Base-by-base conservation (phyloP, 495 filamentous ascomycete genomes). In the Amniculicola lignicola region DNA sequence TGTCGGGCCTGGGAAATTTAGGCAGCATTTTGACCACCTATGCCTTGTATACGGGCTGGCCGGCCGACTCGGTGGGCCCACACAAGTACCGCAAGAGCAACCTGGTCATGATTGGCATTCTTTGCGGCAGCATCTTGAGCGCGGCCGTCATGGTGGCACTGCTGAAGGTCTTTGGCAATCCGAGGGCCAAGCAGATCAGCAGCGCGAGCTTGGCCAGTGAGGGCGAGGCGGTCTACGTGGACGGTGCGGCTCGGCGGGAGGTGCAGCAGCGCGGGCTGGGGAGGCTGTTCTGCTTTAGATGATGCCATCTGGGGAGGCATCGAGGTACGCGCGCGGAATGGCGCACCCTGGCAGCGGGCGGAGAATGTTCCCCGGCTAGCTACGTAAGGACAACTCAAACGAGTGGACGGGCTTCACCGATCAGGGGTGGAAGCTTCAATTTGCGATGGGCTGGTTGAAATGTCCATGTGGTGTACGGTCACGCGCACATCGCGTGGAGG, bases 11-110 rank as follows among this genome's bases (percentile, higher is more conserved):
- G 39, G 90, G 90, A 0, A 95, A 95, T 61, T 72, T 91, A 23
- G 90, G 90, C 36, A 86, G 82, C 58, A 88, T 95, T 44, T 75
- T 88, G 60, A 94, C 89, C 27, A 95, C 90, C 0, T 95, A 95
- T 69, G 90, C 90, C 4, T 72, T 95, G 36, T 95, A 93, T 63
- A 84, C 84, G 0, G 90, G 90, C 12, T 95, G 90, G 90, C 77
- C 79, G 21, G 82, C 75, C 25, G 90, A 95, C 72, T 79, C 79
- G 15, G 74, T 75, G 29, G 88, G 89, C 0, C 78, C 79, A 16
- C 75, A 81, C 55, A 86, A 87, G 70, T 95, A 86, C 67, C 79
- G 88, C 19, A 84, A 84, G 68, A 93, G 89, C 69, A 95, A 92
- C 63, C 68, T 90, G 52, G 81, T 86, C 35, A 94, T 95, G 90